phyloP scores from a whole-genome alignment of 2,329 filamentous ascomycete genomes.

The Neospermospora avenae region DNA sequence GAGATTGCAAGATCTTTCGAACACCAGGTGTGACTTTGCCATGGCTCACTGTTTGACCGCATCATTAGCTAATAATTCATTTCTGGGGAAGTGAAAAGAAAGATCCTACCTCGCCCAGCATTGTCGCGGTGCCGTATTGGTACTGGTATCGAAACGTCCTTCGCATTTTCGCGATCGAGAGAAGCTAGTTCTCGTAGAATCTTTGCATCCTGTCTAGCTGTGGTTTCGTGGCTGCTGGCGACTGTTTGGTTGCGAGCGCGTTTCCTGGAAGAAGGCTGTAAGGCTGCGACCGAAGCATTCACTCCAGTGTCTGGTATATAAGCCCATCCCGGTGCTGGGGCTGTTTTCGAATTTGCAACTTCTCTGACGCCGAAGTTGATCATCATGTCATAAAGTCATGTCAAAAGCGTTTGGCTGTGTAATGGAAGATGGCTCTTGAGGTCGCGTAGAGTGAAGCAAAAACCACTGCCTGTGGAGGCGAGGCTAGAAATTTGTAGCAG shows the following conservation, averaged over 20 bases:
- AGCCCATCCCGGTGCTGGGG: slow-evolving; percentile 81
- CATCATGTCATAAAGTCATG: slow-evolving; percentile 39
- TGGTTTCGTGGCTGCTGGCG: slow-evolving; percentile 61
- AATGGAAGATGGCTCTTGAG: not conserved
- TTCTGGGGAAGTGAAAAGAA: not conserved
- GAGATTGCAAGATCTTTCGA: slow-evolving; percentile 72
- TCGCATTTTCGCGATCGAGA: slow-evolving; percentile 75
- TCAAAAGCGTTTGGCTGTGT: slow-evolving; percentile 10
- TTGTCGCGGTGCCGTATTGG: slow-evolving; percentile 51
- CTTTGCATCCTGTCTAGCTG: slow-evolving; percentile 78
- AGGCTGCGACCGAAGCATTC: slow-evolving; percentile 51
- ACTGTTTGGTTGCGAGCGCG: slow-evolving; percentile 57
- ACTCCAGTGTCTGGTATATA: slow-evolving; percentile 77
- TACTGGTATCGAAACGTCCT: slow-evolving; percentile 69
- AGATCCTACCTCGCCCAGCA: slow-evolving; percentile 38
- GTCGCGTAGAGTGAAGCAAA: slow-evolving; percentile 6
- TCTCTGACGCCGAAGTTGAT: slow-evolving; percentile 78
- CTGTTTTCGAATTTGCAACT: slow-evolving; percentile 66
- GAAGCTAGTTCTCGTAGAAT: slow-evolving; percentile 77
- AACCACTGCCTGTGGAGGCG: slow-evolving; percentile 9
- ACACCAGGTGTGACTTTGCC: slow-evolving; percentile 48
- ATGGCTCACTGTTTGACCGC: slow-evolving; percentile 26
- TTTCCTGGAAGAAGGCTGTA: slow-evolving; percentile 60
- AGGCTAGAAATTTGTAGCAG: slow-evolving; percentile 15
- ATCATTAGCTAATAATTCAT: not conserved